Conservation (phyloP, 163 green algal genomes). For the Picocystis sp. region DNA sequence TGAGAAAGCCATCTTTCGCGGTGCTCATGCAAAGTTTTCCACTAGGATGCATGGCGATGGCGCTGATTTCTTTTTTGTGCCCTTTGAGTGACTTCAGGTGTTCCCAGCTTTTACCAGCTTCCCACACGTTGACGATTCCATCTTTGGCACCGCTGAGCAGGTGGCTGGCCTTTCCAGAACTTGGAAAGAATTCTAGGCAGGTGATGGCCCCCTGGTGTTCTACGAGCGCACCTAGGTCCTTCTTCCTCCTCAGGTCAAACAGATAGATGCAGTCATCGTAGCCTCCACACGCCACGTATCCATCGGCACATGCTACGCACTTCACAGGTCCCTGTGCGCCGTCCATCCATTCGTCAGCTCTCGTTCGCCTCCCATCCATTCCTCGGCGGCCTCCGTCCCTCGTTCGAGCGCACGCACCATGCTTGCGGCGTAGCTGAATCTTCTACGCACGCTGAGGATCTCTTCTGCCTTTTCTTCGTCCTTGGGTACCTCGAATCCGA, state of each 20-base stretch:
- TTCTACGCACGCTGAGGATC: too few relatives aligned
- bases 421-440: too few relatives aligned
- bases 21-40: too few relatives aligned
- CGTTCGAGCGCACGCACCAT: too few relatives aligned
- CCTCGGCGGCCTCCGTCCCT: too few relatives aligned
- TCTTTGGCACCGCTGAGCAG: constrained; percentile 55
- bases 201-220: constrained; percentile 44
- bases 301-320: constrained; percentile 38
- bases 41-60: too few relatives aligned
- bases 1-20: too few relatives aligned
- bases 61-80: constrained; percentile 15
- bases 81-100: constrained; percentile 57
- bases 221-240: background rate
- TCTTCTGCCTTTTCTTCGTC: background rate
- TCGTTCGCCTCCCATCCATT: too few relatives aligned
- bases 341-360: too few relatives aligned
- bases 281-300: constrained; percentile 49
- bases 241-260: constrained; percentile 47
- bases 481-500: constrained; percentile 30
- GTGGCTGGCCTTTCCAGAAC: constrained; percentile 33
- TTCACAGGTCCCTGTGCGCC: constrained; percentile 42
- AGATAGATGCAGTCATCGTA: constrained; percentile 66
- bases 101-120: constrained; percentile 44
- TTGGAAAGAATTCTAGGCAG: constrained; percentile 44
- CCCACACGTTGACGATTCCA: constrained; percentile 54